Conservation (phyloP, 2,329 filamentous ascomycete genomes). For the Colletotrichum lupini region DNA sequence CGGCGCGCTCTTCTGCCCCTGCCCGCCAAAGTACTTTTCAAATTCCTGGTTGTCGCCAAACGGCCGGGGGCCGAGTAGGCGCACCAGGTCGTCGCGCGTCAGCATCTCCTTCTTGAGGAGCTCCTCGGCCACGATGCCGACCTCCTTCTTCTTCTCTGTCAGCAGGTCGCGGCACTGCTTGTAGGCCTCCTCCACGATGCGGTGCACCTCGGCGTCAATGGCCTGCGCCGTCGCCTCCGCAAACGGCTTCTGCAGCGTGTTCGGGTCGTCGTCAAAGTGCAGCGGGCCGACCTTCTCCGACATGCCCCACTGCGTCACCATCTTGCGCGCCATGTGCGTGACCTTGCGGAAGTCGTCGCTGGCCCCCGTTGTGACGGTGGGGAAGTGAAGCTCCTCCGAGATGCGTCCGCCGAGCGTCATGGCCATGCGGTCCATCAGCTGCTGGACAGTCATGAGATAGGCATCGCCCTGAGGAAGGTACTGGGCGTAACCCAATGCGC, state of each 20-base stretch:
- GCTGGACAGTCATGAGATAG: conserved; percentile 94
- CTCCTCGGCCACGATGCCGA: conserved; percentile 93
- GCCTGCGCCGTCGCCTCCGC: conserved; percentile 92
- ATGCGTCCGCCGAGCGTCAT: conserved; percentile 98
- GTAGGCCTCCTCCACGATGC: conserved; percentile 94
- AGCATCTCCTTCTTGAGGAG: conserved; percentile 92
- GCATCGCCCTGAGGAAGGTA: conserved; percentile 93
- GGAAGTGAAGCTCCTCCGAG: conserved; percentile 95
- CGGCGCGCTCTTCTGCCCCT: conserved; percentile 64
- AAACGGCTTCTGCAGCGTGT: conserved; percentile 92
- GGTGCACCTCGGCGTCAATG: conserved; percentile 91
- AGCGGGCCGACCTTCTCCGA: conserved; percentile 92
- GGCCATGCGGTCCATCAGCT: conserved; percentile 99
- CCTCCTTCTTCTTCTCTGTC: conserved; percentile 85
- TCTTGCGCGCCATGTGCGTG: conserved; percentile 92
- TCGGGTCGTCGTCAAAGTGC: conserved; percentile 86
- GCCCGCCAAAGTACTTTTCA: conserved; percentile 87
- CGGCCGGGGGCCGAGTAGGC: conserved; percentile 84
- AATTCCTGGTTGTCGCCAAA: conserved; percentile 91
- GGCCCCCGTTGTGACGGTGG: conserved; percentile 93
- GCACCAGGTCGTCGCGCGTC: conserved; percentile 89
- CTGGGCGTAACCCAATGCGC: conserved; percentile 94
- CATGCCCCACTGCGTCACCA: conserved; percentile 99
- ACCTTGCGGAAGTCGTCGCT: conserved; percentile 99
- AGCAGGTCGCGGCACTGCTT: conserved; percentile 88